Conservation (phyloP, 2,329 filamentous ascomycete species). For the Thelonectria rubi region DNA sequence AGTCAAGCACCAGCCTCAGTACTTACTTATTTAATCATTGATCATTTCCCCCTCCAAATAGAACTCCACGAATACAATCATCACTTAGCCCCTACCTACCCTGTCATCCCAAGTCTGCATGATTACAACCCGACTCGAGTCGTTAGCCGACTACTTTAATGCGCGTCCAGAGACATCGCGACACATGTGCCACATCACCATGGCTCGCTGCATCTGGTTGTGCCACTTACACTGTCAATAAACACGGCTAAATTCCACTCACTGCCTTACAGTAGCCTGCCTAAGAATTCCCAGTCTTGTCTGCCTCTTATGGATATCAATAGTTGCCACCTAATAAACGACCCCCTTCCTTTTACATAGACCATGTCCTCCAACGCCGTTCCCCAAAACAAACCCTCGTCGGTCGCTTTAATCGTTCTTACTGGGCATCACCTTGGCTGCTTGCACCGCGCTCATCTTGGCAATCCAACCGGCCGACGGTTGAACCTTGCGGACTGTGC, state of each 20-base stretch:
- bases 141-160: not conserved
- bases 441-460: conserved; percentile 97
- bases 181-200: conserved; percentile 23
- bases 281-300: conserved; percentile 16
- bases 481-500: conserved; percentile 92
- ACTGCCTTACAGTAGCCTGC: not conserved
- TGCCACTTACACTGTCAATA: conserved; percentile 1
- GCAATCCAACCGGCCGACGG: conserved; percentile 89
- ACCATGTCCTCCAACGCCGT: conserved; percentile 36
- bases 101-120: conserved; percentile 1
- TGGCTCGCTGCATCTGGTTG: conserved; percentile 7
- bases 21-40: too few species aligned
- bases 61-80: not conserved
- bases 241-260: not conserved
- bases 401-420: conserved; percentile 57
- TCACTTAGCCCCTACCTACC: conserved; percentile 9
- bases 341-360: conserved; percentile 32
- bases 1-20: too few species aligned
- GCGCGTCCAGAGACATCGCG: conserved; percentile 13
- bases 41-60: too few species aligned
- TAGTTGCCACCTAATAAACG: conserved; percentile 13
- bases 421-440: conserved; percentile 81
- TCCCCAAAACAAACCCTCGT: conserved; percentile 16
- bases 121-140: not conserved
- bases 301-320: conserved; percentile 18